Percentiles rank a stretch among this genome's conserved stretches.
Conservation (phyloP, 2,329 filamentous ascomycete genomes). For the Pseudocercospora fuligena region DNA sequence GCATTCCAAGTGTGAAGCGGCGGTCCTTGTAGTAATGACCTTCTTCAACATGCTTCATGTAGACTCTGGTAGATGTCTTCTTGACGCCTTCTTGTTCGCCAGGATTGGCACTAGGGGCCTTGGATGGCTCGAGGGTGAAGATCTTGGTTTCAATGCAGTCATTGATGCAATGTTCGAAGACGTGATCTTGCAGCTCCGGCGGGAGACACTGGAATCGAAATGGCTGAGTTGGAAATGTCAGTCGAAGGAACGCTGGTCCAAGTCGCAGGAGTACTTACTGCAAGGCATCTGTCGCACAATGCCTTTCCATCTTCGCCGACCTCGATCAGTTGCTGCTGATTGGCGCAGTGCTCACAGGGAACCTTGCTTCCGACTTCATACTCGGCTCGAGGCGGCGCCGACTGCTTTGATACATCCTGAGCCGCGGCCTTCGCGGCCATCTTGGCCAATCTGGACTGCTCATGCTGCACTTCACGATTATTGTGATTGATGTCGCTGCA, state of each 20-base stretch:
- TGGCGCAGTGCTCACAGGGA: not conserved
- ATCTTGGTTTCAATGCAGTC: not conserved
- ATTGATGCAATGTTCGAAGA: not conserved
- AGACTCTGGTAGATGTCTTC: not conserved
- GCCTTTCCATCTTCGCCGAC: not conserved
- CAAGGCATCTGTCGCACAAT: not conserved
- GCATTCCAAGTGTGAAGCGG: not conserved
- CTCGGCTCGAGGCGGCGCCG: not conserved
- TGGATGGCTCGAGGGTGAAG: not conserved
- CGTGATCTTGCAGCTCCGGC: not conserved
- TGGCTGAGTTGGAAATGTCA: not conserved
- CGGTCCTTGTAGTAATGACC: not conserved
- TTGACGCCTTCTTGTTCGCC: not conserved
- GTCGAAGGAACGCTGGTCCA: not conserved
- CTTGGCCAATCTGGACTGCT: not conserved
- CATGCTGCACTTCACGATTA: not conserved
- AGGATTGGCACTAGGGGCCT: not conserved
- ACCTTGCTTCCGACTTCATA: not conserved
- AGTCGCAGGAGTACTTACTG: not conserved
- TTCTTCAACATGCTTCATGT: not conserved
- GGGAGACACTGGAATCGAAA: not conserved
- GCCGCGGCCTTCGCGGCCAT: not conserved
- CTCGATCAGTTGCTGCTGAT: not conserved
- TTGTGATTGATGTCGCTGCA: not conserved
- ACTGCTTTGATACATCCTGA: not conserved